Conservation (phyloP, 2,329 filamentous ascomycete genomes). For the Sarocladiaceae sp. region DNA sequence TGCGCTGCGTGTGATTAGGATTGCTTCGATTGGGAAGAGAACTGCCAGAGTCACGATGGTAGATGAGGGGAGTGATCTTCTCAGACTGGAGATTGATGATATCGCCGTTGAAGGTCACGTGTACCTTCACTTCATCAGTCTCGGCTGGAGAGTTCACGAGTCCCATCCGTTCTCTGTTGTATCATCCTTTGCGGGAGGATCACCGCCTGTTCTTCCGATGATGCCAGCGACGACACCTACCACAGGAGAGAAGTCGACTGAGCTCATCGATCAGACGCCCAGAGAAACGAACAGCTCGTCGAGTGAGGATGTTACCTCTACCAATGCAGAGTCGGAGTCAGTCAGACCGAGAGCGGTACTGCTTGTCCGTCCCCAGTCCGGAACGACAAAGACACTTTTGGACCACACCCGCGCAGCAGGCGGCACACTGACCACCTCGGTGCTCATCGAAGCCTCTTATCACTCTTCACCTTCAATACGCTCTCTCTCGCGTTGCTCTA, state of each 20-base stretch:
- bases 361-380: conserved; percentile 15
- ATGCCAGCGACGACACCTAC: background rate
- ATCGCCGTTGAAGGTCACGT: conserved; percentile 20
- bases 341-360: conserved; percentile 11
- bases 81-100: conserved; percentile 24
- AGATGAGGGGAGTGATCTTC: conserved; percentile 19
- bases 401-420: conserved; percentile 4
- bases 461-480: conserved; percentile 11
- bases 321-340: background rate
- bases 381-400: conserved; percentile 13
- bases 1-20: conserved; percentile 19
- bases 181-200: background rate
- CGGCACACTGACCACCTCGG: conserved; percentile 10
- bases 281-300: background rate
- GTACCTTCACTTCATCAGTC: conserved; percentile 28
- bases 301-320: background rate
- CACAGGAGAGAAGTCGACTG: background rate
- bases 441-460: conserved; percentile 19
- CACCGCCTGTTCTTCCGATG: background rate
- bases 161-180: conserved; percentile 29
- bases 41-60: conserved; percentile 20
- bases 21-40: conserved; percentile 16
- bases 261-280: background rate
- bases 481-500: conserved; percentile 14
- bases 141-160: conserved; percentile 30